A percentile compares a stretch with the other conserved stretches of the same genome.
Evolutionary conservation across 1,284 basidiomycete genomes (phyloP).

Genomic region (Cryptococcus jaspeensis): DNA sequence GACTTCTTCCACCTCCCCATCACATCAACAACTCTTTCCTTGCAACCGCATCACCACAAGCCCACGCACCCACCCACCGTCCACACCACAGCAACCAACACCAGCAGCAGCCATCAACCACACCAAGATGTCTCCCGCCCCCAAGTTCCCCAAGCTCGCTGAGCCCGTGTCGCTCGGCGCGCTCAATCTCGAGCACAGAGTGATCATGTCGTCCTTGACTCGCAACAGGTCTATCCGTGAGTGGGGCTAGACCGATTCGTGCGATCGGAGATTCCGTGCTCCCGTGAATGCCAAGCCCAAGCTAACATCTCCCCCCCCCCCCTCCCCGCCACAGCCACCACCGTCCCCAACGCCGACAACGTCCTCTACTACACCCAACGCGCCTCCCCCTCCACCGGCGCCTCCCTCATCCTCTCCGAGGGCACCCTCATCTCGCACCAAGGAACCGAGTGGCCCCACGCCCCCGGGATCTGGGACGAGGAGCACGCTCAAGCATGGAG

Average conservation of each 20-base stretch:
- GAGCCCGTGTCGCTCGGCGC: conserved; percentile 9
- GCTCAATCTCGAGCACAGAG: conserved; percentile 1
- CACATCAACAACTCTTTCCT: too few species aligned
- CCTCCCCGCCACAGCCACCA: not conserved
- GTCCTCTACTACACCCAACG: conserved; percentile 12
- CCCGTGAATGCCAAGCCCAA: not conserved
- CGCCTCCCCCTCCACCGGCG: conserved; percentile 2
- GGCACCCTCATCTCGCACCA: conserved; percentile 9
- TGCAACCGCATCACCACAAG: too few species aligned
- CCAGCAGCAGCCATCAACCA: too few species aligned
- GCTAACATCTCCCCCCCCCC: not conserved
- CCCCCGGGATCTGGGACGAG: conserved; percentile 22
- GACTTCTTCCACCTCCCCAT: too few species aligned
- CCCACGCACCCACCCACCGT: too few species aligned
- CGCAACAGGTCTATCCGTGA: conserved; percentile 12
- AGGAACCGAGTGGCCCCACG: conserved; percentile 11
- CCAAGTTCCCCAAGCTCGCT: conserved; percentile 9
- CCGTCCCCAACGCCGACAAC: conserved; percentile 11
- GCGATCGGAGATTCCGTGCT: too few species aligned
- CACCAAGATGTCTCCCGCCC: too few species aligned
- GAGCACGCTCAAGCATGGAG: conserved; percentile 29
- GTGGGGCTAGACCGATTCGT: too few species aligned
- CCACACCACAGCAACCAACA: too few species aligned
- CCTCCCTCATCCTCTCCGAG: conserved; percentile 8
- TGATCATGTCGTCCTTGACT: conserved; percentile 11